Base-by-base conservation (phyloP, 345 rosid genomes). In the Clarkia xantiana region DNA sequence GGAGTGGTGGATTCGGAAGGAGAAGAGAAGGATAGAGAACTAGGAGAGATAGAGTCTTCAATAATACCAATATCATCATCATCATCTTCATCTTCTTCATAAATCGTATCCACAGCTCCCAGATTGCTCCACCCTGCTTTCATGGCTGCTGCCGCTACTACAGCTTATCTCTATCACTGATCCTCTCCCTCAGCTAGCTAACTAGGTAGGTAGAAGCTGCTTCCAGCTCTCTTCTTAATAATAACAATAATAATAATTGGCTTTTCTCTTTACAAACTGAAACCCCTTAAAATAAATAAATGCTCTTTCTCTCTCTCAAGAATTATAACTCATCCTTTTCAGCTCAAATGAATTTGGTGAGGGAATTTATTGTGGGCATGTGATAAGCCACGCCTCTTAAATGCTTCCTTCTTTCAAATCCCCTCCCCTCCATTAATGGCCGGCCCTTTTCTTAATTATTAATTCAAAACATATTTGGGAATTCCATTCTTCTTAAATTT, bases 61-160 rank as follows among this genome's bases (percentile, higher is more conserved):
- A 14, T 43, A 10, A 47, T 18, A 9, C 43, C 40, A 42, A 63
- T 80, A 41, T 38, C 36, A 1, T 47, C 43, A 39, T 67, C 83
- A 43, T 19, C 29, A 36, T 55, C 53, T 55, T 84, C n/a, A n/a
- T n/a, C 97, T 59, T 88, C 97, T 47, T 85, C 97, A 22, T 89
- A 73, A 19, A 89, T 89, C 16, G 97, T 89, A 29, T 82, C 85
- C 0, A 80, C 94, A 8, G 69, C 65, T 36, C 95, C 87, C 47
- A 85, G 47, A 45, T 67, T 76, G 47, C 61, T 62, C 85, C 84
- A 78, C 42, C 67, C 54, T n/a, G n/a, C n/a, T 56, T 62, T 75
- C 84, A 76, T 81, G 22, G 14, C 44, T 43, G 7, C 50, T 18
- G n/a, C n/a, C n/a, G n/a, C n/a, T n/a, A n/a, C n/a, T n/a, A n/a